A percentile compares a stretch with the other conserved stretches of the same genome.
These are phyloP conservation scores for Cymbopogon flexuosus DNA, from an alignment of 202 grass and related monocot species.

Conservation along the genomic window DNA sequence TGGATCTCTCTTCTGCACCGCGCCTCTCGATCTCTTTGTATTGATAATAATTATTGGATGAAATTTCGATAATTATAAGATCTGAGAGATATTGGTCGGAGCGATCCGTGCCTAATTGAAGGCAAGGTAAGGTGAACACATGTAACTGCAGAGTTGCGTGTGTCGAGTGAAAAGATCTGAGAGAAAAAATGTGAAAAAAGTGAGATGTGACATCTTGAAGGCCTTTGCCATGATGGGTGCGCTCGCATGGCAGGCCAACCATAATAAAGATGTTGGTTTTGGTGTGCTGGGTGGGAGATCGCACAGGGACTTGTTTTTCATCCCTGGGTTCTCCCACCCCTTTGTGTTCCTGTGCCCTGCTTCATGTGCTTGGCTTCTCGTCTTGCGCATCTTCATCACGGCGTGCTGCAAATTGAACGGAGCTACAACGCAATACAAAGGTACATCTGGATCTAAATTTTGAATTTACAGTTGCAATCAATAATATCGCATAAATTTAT, in stretches of 20 bases:
- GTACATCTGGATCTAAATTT: constrained; percentile 28
- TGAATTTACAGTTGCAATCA: background rate
- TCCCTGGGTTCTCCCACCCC: constrained; percentile 45
- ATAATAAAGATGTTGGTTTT: constrained; percentile 53
- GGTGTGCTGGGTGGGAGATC: constrained; percentile 43
- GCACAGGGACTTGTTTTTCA: constrained; percentile 39
- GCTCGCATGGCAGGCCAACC: constrained; percentile 74
- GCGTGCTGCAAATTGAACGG: background rate
- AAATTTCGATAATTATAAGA: constrained; percentile 54
- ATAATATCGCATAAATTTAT: background rate
- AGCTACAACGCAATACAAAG: constrained; percentile 25
- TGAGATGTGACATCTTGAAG: constrained; percentile 30
- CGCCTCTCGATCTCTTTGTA: constrained; percentile 27
- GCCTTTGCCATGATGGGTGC: constrained; percentile 86
- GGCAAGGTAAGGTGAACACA: constrained; percentile 30
- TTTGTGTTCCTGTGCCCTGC: constrained; percentile 10
- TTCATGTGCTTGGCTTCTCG: background rate
- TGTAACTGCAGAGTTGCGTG: constrained; percentile 25
- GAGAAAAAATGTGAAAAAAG: background rate
- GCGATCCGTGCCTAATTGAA: background rate
- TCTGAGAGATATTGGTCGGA: constrained; percentile 19
- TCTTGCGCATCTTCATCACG: background rate
- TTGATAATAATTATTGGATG: constrained; percentile 54
- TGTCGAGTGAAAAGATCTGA: background rate
- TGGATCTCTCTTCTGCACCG: background rate